phyloP scores from a whole-genome alignment of 2,329 filamentous ascomycete genomes.

The Diaporthe sp. region DNA sequence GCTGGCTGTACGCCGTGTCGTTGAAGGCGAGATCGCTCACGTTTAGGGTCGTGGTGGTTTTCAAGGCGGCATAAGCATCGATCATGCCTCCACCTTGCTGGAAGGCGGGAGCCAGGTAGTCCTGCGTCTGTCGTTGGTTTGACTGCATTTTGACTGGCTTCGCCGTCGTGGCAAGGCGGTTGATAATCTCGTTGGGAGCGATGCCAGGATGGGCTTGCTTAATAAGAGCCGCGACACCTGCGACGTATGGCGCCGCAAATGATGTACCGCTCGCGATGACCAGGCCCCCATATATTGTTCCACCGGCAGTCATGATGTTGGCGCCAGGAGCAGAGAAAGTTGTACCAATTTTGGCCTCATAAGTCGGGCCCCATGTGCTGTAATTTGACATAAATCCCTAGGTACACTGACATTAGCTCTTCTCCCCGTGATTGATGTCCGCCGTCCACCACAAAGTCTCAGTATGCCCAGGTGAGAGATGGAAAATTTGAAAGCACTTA shows the following conservation, averaged over 20 bases:
- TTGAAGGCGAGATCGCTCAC: conserved; percentile 30
- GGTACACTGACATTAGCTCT: background rate
- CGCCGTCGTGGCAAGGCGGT: conserved; percentile 28
- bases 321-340: conserved; percentile 21
- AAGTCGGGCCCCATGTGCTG: conserved; percentile 31
- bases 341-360: conserved; percentile 20
- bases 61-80: conserved; percentile 23
- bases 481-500: background rate
- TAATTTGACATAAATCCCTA: conserved; percentile 28
- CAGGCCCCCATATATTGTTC: conserved; percentile 20
- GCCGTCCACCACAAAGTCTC: background rate
- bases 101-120: conserved; percentile 16
- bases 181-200: conserved; percentile 19
- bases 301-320: conserved; percentile 1
- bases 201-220: conserved; percentile 26
- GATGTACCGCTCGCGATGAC: conserved; percentile 29
- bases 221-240: conserved; percentile 14
- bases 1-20: conserved; percentile 14
- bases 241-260: conserved; percentile 24
- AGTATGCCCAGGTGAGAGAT: no score
- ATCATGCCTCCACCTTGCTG: conserved; percentile 30
- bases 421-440: background rate
- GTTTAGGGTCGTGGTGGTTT: conserved; percentile 28
- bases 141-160: conserved; percentile 33
- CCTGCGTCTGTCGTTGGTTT: conserved; percentile 21